Evolutionary conservation across 2,329 filamentous ascomycete genomes (phyloP).

Genomic region (Dactylellina haptotyla): DNA sequence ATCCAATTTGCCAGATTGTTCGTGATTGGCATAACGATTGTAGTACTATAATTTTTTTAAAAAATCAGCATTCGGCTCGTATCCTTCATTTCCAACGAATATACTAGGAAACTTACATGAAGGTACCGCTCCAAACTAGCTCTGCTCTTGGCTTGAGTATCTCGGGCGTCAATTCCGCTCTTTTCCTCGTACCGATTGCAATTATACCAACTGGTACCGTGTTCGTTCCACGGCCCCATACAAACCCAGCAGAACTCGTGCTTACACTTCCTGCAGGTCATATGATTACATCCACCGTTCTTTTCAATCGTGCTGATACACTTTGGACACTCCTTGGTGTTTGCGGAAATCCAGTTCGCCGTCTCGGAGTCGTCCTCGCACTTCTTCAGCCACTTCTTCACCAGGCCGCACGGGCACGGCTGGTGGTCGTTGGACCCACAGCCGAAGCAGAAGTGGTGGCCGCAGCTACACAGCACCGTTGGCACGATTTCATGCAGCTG

Average conservation of each 20-base stretch:
- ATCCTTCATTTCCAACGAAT: not conserved
- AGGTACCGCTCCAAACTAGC: constrained; percentile 94
- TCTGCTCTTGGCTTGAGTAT: constrained; percentile 89
- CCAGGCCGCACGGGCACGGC: constrained; percentile 87
- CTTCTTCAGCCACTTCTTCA: constrained; percentile 97
- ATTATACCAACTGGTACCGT: constrained; percentile 99
- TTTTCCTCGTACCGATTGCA: constrained; percentile 98
- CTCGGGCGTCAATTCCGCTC: constrained; percentile 86
- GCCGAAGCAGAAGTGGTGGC: constrained; percentile 92
- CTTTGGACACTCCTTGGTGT: constrained; percentile 97
- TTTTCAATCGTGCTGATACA: constrained; percentile 98
- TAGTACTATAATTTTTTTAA: constrained; percentile 77
- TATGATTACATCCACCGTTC: constrained; percentile 97
- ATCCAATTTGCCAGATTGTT: constrained; percentile 95
- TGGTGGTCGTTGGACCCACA: constrained; percentile 91
- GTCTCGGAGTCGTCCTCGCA: constrained; percentile 98
- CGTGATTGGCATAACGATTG: constrained; percentile 98
- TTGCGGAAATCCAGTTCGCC: constrained; percentile 98
- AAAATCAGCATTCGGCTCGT: constrained; percentile 4
- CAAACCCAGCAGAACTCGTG: constrained; percentile 99
- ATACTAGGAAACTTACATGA: constrained; percentile 54
- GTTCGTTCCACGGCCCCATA: constrained; percentile 98
- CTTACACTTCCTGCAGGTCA: constrained; percentile 95
- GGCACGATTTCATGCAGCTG: constrained; percentile 87
- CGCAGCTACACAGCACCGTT: constrained; percentile 85